Percentiles rank a stretch among this genome's conserved stretches.
phyloP scores from a whole-genome alignment of 2,329 filamentous ascomycete species.

The Penicillium sp. region DNA sequence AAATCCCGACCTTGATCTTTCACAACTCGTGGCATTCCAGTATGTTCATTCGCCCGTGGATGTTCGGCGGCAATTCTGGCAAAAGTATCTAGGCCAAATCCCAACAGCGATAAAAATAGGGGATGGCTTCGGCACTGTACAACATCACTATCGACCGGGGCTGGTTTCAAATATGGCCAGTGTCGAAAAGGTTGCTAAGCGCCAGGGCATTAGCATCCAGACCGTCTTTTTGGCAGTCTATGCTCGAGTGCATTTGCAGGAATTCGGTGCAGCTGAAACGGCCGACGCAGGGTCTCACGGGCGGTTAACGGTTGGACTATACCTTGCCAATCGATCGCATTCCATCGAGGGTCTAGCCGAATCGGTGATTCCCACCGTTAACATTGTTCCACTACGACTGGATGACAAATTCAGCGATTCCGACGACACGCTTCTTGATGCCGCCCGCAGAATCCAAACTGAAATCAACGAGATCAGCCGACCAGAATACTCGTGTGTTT shows the following conservation, averaged over 20 bases:
- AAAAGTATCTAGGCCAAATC: slow-evolving; percentile 34
- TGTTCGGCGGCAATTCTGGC: slow-evolving; percentile 47
- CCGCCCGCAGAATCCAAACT: slow-evolving; percentile 63
- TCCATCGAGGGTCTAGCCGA: slow-evolving; percentile 50
- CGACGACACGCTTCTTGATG: slow-evolving; percentile 39
- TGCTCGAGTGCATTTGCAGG: slow-evolving; percentile 51
- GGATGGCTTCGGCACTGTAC: slow-evolving; percentile 20
- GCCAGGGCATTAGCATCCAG: slow-evolving; percentile 65
- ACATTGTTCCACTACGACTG: slow-evolving; percentile 71
- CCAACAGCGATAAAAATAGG: slow-evolving; percentile 4
- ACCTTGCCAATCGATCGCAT: slow-evolving; percentile 72
- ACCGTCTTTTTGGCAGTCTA: slow-evolving; percentile 72
- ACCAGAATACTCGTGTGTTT: slow-evolving; percentile 56
- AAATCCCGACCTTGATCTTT: slow-evolving; percentile 33
- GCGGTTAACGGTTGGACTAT: slow-evolving; percentile 69
- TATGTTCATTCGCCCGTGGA: slow-evolving; percentile 23
- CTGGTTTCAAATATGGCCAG: slow-evolving; percentile 44
- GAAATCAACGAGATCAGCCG: slow-evolving; percentile 64
- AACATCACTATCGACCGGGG: slow-evolving; percentile 47
- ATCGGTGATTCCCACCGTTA: slow-evolving; percentile 68
- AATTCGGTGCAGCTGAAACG: slow-evolving; percentile 12
- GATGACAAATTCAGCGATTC: slow-evolving; percentile 23
- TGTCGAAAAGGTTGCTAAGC: slow-evolving; percentile 47
- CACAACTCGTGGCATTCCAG: slow-evolving; percentile 43
- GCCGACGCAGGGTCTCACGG: slow-evolving; percentile 8